Evolutionary conservation across 495 filamentous ascomycete genomes (phyloP), one percentile per base, ranked within the genome.

Genomic region (Tuber magnatum): DNA sequence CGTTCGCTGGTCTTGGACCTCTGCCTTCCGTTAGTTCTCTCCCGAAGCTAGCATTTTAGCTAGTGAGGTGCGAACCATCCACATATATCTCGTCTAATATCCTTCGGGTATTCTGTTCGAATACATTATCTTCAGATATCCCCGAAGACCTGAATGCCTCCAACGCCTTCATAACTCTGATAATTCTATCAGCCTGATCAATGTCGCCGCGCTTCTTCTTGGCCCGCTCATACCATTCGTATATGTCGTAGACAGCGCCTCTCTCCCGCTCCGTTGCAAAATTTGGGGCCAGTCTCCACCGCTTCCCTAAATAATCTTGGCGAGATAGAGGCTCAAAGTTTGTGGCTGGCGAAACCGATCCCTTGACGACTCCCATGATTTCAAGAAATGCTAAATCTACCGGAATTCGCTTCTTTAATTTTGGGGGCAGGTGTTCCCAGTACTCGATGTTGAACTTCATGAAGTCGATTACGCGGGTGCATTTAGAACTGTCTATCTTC

Each of bases 81-180:
- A 86, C 80, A 61, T 86, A 86, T 24, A 86, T 73, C 48, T 86
- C 85, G 20, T 86, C 83, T 73, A 86, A 83, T 1, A 79, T 22
- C 24, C 51, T 48, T 44, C 42, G 42, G 42, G 16, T 44, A 16
- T 86, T 85, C 3, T 43, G 48, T 40, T 84, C 79, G 73, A 83
- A 86, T 32, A 84, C 46, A 24, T 77, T 70, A 40, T 84, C 86
- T 74, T 35, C 72, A 22, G 3, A 20, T 20, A 46, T 20, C 46
- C 51, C 56, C 69, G 72, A n/a, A 72, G 61, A 39, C 41, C 56
- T 28, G 48, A 76, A 74, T 24, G 74, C 42, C 12, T 61, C 12
- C 12, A 61, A 32, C 32, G 85, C 83, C 28, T 83, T 83, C 71
- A 85, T 85, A 0, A 85, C 69, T n/a, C 83, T 77, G 74, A 86